phyloP scores from a whole-genome alignment of 495 filamentous ascomycete species.

The Articulospora tetracladia region DNA sequence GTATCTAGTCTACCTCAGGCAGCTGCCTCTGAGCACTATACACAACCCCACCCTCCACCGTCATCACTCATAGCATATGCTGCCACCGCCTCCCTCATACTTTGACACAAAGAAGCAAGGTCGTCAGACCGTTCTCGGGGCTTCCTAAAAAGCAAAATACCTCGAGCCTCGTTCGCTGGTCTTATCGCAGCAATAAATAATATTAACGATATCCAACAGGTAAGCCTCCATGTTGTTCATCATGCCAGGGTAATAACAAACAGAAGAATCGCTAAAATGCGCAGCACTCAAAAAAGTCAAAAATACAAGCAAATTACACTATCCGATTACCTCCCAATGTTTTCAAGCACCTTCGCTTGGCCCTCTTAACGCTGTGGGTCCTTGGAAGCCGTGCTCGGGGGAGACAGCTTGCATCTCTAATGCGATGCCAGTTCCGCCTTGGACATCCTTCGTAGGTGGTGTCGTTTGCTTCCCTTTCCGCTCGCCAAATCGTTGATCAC shows the following conservation, averaged over 20 bases:
- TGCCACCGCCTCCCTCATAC: too few species aligned
- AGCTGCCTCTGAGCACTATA: background rate
- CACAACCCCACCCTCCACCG: background rate
- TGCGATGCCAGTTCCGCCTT: conserved; percentile 37
- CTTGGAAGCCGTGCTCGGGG: conserved; percentile 21
- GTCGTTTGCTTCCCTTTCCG: conserved; percentile 46
- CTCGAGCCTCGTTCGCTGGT: background rate
- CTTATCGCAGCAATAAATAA: background rate
- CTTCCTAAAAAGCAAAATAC: background rate
- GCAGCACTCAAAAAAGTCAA: background rate
- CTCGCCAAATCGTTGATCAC: conserved; percentile 79
- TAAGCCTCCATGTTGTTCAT: background rate
- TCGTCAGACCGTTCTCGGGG: too few species aligned
- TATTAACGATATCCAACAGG: background rate
- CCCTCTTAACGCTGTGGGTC: conserved; percentile 12
- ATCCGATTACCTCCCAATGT: background rate
- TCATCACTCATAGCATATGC: background rate
- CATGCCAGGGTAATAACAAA: background rate
- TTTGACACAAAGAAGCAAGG: too few species aligned
- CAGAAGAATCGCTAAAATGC: conserved; percentile 17
- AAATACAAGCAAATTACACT: background rate
- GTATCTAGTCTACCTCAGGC: background rate
- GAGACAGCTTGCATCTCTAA: conserved; percentile 58
- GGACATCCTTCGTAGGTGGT: conserved; percentile 36
- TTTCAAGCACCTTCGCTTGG: background rate